These are phyloP conservation scores for Pseudopyricularia cyperi DNA, from an alignment of 2,329 filamentous ascomycete species.

Conservation along the genomic window DNA sequence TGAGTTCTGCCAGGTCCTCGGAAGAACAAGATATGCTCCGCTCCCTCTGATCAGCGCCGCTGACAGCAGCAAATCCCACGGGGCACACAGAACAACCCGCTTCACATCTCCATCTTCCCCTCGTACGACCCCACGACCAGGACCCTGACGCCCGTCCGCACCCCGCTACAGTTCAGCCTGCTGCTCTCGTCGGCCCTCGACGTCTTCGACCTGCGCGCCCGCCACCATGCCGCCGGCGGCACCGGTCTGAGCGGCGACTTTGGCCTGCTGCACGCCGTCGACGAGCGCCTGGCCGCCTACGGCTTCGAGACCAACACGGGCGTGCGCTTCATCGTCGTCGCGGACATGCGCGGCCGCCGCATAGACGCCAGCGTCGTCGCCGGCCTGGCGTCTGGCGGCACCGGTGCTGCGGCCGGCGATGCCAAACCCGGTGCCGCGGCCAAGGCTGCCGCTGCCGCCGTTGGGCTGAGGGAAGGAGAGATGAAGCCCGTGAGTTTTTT, in stretches of 20 bases:
- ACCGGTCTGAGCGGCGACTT: constrained; percentile 63
- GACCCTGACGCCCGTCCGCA: constrained; percentile 44
- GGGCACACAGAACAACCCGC: constrained; percentile 69
- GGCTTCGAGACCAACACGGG: constrained; percentile 96
- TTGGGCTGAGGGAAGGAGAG: constrained; percentile 73
- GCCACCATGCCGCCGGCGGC: constrained; percentile 43
- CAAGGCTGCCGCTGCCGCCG: constrained; percentile 17
- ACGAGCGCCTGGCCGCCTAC: constrained; percentile 87
- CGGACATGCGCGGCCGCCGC: constrained; percentile 73
- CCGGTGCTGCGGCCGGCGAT: background rate
- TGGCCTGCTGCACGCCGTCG: constrained; percentile 81
- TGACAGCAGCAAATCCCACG: constrained; percentile 3
- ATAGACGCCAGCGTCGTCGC: constrained; percentile 16
- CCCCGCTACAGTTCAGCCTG: constrained; percentile 80
- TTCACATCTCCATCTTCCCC: constrained; percentile 85
- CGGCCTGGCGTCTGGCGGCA: background rate
- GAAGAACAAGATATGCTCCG: background rate
- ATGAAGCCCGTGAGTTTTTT: constrained; percentile 58
- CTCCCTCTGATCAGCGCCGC: constrained; percentile 1
- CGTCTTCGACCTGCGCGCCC: constrained; percentile 77
- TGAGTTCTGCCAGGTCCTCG: constrained; percentile 25
- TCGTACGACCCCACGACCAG: constrained; percentile 48
- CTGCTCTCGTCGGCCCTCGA: constrained; percentile 85
- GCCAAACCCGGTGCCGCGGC: constrained; percentile 18
- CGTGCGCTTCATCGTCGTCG: constrained; percentile 76